Evolutionary conservation across 1,284 basidiomycete genomes (phyloP).

Genomic region (Gomphus sp.): DNA sequence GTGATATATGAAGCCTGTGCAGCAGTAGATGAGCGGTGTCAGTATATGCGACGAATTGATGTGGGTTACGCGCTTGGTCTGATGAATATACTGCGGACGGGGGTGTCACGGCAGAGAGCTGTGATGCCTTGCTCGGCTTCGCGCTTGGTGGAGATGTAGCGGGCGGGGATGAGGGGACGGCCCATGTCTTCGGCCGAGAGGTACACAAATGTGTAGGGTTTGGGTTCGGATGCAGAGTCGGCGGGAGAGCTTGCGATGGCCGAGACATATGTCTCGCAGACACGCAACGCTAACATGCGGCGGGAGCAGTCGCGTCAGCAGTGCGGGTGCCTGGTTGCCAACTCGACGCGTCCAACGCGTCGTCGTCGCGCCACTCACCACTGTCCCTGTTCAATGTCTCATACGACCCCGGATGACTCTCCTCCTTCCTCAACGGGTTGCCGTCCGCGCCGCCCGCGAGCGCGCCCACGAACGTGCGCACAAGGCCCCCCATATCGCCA

Average conservation of each 20-base stretch:
- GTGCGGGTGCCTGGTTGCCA: too few species aligned
- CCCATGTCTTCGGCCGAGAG: slow-evolving; percentile 93
- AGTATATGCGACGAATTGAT: slow-evolving; percentile 7
- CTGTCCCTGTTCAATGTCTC: slow-evolving; percentile 83
- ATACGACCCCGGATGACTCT: slow-evolving; percentile 42
- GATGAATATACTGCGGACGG: slow-evolving; percentile 62
- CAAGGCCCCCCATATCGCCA: slow-evolving; percentile 47
- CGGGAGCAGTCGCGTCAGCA: neutral
- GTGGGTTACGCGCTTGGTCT: slow-evolving; percentile 55
- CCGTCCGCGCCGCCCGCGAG: slow-evolving; percentile 25
- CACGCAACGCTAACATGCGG: slow-evolving; percentile 47
- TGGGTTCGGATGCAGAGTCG: slow-evolving; percentile 13
- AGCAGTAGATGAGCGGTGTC: slow-evolving; percentile 6
- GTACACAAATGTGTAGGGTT: slow-evolving; percentile 73
- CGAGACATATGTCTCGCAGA: slow-evolving; percentile 63
- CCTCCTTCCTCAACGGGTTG: slow-evolving; percentile 54
- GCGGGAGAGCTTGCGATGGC: slow-evolving; percentile 24
- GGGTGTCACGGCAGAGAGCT: slow-evolving; percentile 14
- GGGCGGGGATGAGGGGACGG: slow-evolving; percentile 73
- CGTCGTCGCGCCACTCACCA: slow-evolving; percentile 44
- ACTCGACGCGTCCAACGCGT: neutral
- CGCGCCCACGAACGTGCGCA: slow-evolving; percentile 35
- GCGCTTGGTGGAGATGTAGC: slow-evolving; percentile 87
- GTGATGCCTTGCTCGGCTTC: slow-evolving; percentile 74
- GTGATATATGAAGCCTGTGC: slow-evolving; percentile 89